A percentile compares a stretch with the other conserved stretches of the same genome.
These are phyloP conservation scores for Fusarium chuoi DNA, from an alignment of 2,329 filamentous ascomycete genomes.

Conservation along the genomic window DNA sequence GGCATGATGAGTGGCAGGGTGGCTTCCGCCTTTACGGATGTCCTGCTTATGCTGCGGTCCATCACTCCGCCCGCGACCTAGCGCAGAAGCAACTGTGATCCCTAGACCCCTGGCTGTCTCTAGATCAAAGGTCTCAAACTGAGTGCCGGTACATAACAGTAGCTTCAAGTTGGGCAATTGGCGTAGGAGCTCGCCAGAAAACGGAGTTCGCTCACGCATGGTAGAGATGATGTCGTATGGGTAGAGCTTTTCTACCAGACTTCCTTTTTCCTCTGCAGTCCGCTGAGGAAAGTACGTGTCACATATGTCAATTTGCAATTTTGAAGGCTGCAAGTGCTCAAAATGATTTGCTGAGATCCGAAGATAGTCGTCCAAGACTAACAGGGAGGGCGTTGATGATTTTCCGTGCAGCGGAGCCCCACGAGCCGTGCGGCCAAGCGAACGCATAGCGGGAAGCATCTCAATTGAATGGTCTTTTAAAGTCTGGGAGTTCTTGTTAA, in stretches of 20 bases:
- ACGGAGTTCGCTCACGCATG: not conserved
- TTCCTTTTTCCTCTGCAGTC: not conserved
- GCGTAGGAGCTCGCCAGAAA: not conserved
- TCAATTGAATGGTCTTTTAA: accelerated
- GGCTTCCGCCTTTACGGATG: not conserved
- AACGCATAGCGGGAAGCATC: not conserved
- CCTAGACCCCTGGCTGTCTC: not conserved
- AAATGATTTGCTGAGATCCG: not conserved
- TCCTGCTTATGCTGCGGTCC: not conserved
- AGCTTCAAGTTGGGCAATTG: not conserved
- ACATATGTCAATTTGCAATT: not conserved
- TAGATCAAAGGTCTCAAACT: not conserved
- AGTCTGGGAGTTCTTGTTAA: accelerated
- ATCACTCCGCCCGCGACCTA: not conserved
- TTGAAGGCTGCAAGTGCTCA: not conserved
- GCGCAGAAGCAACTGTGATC: not conserved
- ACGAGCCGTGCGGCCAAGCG: not conserved
- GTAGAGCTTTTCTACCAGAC: not conserved
- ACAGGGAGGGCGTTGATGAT: not conserved
- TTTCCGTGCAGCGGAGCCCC: not conserved
- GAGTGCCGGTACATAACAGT: not conserved
- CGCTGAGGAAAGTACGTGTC: not conserved
- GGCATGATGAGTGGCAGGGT: not conserved
- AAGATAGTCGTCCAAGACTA: not conserved
- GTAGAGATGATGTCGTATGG: not conserved